Percentiles rank a stretch among this genome's conserved stretches.
Conservation (phyloP, 1,139 yeast species). For the Komagataea norvegica region DNA sequence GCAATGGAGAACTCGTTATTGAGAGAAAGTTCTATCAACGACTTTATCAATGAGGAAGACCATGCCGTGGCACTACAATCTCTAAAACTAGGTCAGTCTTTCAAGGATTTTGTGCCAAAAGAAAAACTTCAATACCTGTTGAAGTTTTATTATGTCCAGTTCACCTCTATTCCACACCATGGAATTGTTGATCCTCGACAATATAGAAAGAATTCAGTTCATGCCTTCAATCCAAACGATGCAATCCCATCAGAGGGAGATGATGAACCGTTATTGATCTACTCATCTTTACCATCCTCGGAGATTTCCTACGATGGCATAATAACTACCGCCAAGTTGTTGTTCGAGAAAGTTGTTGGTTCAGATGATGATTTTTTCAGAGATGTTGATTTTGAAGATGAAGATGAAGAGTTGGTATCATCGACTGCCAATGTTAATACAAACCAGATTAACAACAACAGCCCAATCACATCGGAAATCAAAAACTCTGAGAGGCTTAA, state of each 20-base stretch:
- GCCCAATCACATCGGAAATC: neutral
- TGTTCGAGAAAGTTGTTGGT: conserved; percentile 79
- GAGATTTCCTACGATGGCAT: conserved; percentile 91
- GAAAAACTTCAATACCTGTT: conserved; percentile 73
- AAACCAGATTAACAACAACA: conserved; percentile 41
- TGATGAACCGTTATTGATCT: conserved; percentile 45
- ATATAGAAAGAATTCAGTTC: conserved; percentile 30
- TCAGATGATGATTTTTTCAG: conserved; percentile 86
- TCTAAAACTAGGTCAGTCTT: conserved; percentile 78
- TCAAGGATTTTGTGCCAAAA: conserved; percentile 78
- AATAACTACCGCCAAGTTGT: conserved; percentile 69
- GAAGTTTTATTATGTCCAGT: conserved; percentile 78
- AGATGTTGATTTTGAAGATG: conserved; percentile 94
- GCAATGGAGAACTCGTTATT: conserved; percentile 76
- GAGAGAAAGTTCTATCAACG: conserved; percentile 69
- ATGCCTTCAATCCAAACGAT: conserved; percentile 1
- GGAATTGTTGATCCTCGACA: conserved; percentile 39
- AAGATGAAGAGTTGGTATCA: conserved; percentile 60
- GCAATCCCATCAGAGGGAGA: conserved; percentile 17
- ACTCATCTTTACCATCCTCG: conserved; percentile 67
- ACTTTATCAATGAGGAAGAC: conserved; percentile 31
- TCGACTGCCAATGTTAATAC: neutral
- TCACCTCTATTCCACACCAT: conserved; percentile 51
- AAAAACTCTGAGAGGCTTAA: conserved; percentile 48
- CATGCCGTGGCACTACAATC: conserved; percentile 65